Conservation (phyloP, 139 green algal genomes). For the Haematococcus sp. region DNA sequence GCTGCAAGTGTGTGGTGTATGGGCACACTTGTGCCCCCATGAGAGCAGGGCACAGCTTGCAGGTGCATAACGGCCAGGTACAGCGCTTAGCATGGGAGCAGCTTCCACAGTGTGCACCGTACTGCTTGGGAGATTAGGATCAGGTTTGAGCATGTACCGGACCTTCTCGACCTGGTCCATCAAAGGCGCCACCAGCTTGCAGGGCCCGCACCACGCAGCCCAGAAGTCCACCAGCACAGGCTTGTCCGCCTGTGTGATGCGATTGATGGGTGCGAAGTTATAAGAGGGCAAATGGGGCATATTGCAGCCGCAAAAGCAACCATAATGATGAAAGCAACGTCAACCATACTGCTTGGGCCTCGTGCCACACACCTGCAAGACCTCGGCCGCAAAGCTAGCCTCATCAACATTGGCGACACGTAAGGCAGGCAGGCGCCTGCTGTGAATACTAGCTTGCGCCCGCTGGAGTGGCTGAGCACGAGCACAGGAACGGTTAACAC, state of each 20-base stretch:
- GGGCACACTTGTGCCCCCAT: no score
- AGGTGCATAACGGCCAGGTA: no score
- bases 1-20: no score
- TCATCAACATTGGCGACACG: slow-evolving; percentile 48
- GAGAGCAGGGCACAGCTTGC: no score
- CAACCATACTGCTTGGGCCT: neutral
- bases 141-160: no score
- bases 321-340: no score
- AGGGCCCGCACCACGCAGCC: slow-evolving; percentile 87
- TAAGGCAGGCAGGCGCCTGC: neutral
- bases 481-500: no score
- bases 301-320: neutral
- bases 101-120: no score
- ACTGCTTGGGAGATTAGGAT: no score
- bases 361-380: slow-evolving; percentile 60
- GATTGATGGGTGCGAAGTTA: neutral
- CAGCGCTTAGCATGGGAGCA: no score
- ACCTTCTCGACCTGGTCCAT: slow-evolving; percentile 73
- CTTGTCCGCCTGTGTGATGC: slow-evolving; percentile 51
- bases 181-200: slow-evolving; percentile 82
- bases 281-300: neutral
- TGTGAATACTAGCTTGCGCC: neutral
- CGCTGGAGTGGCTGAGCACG: neutral
- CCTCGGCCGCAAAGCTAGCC: slow-evolving; percentile 58
- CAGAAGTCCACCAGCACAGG: slow-evolving; percentile 95